Base-by-base conservation (phyloP, 768 basidiomycete species). In the Cyclocybe cylindracea region DNA sequence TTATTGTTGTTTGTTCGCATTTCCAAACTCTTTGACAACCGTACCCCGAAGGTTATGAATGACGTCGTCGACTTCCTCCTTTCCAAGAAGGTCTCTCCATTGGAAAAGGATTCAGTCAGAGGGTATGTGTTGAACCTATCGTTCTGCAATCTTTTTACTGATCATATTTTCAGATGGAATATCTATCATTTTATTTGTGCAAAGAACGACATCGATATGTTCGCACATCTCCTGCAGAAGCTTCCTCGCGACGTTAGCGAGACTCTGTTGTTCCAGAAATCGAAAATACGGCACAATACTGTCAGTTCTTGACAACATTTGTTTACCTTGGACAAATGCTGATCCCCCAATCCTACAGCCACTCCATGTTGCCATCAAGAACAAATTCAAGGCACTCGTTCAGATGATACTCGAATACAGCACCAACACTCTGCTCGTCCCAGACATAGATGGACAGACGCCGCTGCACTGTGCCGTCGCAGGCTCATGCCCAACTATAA, bases 11-110 rank as follows among this genome's bases (percentile, higher is more conserved):
- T 80, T 1, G 74, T 75, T 0, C 61, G 64, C 18, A 54, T 43
- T 24, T 24, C 24, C 24, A 24, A 24, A 24, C 24, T 24, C 24
- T 24, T 24, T 2, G 24, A 24, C 4, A 24, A 24, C 24, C 24
- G 24, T 24, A 5, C 24, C 2, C 24, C 24, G 13, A 61, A 60
- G 2, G 63, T 57, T 13, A 58, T 65, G 8, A 45, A 62, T 0
- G 66, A 69, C 2, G 47, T 80, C 10, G 57, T 85, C 14, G 80
- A 85, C 40, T 83, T 76, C 61, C 62, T 85, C 39, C 63, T 84
- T 6, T 67, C 70, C 7, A 76, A 74, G 41, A 76, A 73, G 1
- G 65, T 79, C 5, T 78, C 79, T 19, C 70, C 78, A 4, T 61
- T 65, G 7, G 77, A 77, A 14, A 69, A 58, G 4, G 79, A 83